phyloP scores from a whole-genome alignment of 2,329 filamentous ascomycete species.

The Hymenoscyphus occultus region DNA sequence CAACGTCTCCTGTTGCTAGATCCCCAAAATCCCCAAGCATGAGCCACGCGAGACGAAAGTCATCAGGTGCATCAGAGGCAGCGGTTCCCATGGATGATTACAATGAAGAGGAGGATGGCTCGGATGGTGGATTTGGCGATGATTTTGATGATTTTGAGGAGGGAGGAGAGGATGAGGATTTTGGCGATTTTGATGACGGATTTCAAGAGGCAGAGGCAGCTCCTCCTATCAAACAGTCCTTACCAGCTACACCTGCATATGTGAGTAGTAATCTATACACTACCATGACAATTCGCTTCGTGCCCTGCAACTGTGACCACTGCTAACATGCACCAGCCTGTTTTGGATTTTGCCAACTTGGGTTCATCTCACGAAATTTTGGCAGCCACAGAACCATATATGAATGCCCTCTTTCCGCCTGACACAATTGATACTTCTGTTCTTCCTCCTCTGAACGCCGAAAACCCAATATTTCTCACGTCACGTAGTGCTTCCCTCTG shows the following conservation, averaged over 20 bases:
- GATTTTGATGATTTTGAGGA: slow-evolving; percentile 71
- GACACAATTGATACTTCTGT: slow-evolving; percentile 51
- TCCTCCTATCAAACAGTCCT: slow-evolving; percentile 36
- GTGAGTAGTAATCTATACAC: slow-evolving; percentile 41
- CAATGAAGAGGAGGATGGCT: slow-evolving; percentile 53
- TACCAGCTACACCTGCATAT: slow-evolving; percentile 39
- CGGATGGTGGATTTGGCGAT: slow-evolving; percentile 53
- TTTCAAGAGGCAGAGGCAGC: slow-evolving; percentile 53
- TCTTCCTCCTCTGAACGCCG: slow-evolving; percentile 43
- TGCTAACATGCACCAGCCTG: slow-evolving; percentile 48
- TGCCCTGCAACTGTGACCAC: slow-evolving; percentile 14
- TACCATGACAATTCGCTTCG: slow-evolving; percentile 16
- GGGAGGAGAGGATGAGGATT: slow-evolving; percentile 47
- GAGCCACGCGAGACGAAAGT: slow-evolving; percentile 40
- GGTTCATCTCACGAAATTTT: slow-evolving; percentile 57
- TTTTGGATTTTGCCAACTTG: slow-evolving; percentile 65
- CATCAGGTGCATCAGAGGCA: slow-evolving; percentile 32
- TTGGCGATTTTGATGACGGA: slow-evolving; percentile 57
- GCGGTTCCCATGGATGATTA: slow-evolving; percentile 53
- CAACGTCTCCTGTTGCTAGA: slow-evolving; percentile 50
- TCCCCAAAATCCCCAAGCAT: slow-evolving; percentile 36
- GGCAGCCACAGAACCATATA: slow-evolving; percentile 60
- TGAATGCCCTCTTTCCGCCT: slow-evolving; percentile 63
- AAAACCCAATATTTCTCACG: slow-evolving; percentile 71
- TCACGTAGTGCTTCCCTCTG: slow-evolving; percentile 87